Conservation (phyloP, 371 early-diverging fungal species). For the Syncephalastrum sp. region DNA sequence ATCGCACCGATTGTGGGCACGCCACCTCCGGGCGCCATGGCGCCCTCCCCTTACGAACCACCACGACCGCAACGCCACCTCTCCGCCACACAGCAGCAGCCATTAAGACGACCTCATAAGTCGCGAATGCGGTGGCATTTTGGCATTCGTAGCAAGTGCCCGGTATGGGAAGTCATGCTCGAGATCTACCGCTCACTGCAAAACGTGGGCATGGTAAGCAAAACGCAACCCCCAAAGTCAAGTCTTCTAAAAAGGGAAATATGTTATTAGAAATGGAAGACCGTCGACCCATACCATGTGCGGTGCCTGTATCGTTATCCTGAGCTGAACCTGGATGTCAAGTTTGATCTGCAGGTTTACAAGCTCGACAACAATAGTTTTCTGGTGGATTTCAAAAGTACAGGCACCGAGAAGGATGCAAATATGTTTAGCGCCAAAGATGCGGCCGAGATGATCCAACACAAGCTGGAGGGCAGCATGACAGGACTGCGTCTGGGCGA, state of each 20-base stretch:
- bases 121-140: conserved; percentile 87
- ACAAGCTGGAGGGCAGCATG: background rate
- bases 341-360: conserved; percentile 94
- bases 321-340: conserved; percentile 56
- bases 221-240: background rate
- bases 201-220: conserved; percentile 77
- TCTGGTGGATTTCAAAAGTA: conserved; percentile 88
- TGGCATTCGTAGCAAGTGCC: conserved; percentile 91
- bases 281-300: conserved; percentile 83
- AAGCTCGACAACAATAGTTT: conserved; percentile 86
- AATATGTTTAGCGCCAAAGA: background rate
- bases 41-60: conserved; percentile 20
- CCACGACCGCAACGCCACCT: conserved; percentile 24
- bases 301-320: conserved; percentile 69
- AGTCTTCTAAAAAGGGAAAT: background rate
- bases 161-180: conserved; percentile 95
- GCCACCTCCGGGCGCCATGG: conserved; percentile 46
- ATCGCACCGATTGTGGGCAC: conserved; percentile 38
- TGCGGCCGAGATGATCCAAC: background rate
- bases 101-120: conserved; percentile 31
- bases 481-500: conserved; percentile 1
- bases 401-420: conserved; percentile 3
- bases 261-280: conserved; percentile 78
- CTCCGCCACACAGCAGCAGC: conserved; percentile 18
- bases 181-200: conserved; percentile 92